Conservation (phyloP, 345 rosid genomes). For the Eucalyptus brandiana region DNA sequence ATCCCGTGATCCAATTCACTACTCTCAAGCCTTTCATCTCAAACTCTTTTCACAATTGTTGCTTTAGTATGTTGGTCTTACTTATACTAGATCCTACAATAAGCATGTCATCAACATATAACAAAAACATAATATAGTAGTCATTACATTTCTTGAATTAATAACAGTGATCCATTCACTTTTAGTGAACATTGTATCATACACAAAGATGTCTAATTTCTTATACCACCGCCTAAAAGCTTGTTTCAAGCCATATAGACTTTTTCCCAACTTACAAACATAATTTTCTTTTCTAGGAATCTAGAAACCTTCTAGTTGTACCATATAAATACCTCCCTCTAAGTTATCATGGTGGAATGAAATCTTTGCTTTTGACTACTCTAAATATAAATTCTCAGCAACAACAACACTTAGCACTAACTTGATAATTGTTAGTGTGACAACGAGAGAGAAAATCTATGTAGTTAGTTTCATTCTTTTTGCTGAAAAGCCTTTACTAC, state of each 20-base stretch:
- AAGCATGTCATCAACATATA: neutral
- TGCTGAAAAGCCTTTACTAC: neutral
- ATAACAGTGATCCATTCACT: neutral
- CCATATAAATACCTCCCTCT: neutral
- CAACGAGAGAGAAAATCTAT: neutral
- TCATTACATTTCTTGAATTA: neutral
- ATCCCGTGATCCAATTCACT: neutral
- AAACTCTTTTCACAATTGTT: neutral
- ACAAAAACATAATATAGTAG: neutral
- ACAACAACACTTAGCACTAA: neutral
- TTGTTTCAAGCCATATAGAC: neutral
- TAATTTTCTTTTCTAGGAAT: neutral
- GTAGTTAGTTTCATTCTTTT: neutral
- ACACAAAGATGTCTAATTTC: neutral
- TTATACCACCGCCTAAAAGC: neutral
- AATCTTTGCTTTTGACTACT: neutral
- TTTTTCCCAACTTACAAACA: neutral
- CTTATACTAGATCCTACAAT: neutral
- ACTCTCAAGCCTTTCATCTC: neutral
- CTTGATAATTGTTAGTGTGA: neutral
- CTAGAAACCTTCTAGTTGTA: neutral
- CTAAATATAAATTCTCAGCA: neutral
- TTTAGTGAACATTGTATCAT: neutral
- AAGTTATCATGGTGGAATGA: neutral
- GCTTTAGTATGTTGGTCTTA: neutral